phyloP scores from a whole-genome alignment of 768 basidiomycete species.

The Galerina sulciceps region DNA sequence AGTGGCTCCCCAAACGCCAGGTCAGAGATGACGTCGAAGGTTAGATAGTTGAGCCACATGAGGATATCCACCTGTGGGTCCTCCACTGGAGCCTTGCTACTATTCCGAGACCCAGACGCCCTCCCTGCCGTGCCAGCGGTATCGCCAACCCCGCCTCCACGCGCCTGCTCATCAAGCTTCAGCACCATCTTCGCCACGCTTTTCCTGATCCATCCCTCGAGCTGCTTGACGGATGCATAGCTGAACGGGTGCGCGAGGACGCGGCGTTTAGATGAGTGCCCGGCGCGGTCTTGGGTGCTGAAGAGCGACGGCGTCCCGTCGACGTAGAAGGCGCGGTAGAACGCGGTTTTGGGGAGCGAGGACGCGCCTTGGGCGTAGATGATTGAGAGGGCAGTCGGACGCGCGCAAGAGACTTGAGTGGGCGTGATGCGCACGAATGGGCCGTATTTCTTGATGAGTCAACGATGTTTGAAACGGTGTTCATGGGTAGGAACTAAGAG shows the following conservation, averaged over 20 bases:
- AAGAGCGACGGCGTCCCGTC: slow-evolving; percentile 1
- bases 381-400: background rate
- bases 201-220: slow-evolving; percentile 4
- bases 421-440: slow-evolving; percentile 4
- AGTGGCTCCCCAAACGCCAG: slow-evolving; percentile 7
- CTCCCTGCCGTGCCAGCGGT: slow-evolving; percentile 1
- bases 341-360: slow-evolving; percentile 4
- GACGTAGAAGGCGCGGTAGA: slow-evolving; percentile 10
- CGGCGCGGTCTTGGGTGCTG: slow-evolving; percentile 5
- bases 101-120: background rate
- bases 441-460: background rate
- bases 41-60: slow-evolving; percentile 10
- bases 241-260: slow-evolving; percentile 6
- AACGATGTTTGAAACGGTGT: too few relatives aligned
- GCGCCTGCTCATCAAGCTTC: background rate
- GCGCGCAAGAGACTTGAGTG: slow-evolving; percentile 3
- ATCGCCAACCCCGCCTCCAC: background rate
- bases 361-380: slow-evolving; percentile 4
- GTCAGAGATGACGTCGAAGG: slow-evolving; percentile 7
- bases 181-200: background rate
- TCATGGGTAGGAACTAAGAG: too few relatives aligned
- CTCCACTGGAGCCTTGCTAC: background rate
- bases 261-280: slow-evolving; percentile 2
- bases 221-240: slow-evolving; percentile 4
- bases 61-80: background rate